Conservation (phyloP, 179 eudicot species). For the Nepenthes alata region DNA sequence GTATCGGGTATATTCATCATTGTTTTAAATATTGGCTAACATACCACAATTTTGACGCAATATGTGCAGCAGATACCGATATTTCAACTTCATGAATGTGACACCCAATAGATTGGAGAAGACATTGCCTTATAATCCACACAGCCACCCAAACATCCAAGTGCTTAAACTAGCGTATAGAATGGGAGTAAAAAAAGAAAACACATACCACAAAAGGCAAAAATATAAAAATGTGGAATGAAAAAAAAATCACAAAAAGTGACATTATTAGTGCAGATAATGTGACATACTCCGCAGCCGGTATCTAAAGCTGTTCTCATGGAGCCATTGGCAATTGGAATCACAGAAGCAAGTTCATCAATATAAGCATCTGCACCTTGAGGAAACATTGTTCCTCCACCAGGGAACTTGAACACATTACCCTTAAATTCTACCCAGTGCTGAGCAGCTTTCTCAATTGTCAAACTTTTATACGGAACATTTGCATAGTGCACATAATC, state of each 20-base stretch:
- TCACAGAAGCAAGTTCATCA: slow-evolving; percentile 58
- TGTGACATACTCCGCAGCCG: slow-evolving; percentile 63
- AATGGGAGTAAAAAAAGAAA: slow-evolving; percentile 36
- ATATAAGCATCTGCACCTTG: slow-evolving; percentile 74
- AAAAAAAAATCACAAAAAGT: slow-evolving; percentile 24
- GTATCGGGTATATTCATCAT: too few relatives aligned
- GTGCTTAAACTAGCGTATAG: too few relatives aligned
- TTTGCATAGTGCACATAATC: slow-evolving; percentile 42
- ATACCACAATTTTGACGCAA: too few relatives aligned
- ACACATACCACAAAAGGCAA: slow-evolving; percentile 31
- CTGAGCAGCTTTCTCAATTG: slow-evolving; percentile 47
- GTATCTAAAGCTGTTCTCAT: slow-evolving; percentile 82
- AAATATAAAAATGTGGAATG: slow-evolving; percentile 47
- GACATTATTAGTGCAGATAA: background rate
- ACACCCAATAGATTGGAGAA: too few relatives aligned
- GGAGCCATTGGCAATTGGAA: slow-evolving; percentile 61
- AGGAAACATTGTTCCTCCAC: slow-evolving; percentile 86
- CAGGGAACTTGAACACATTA: slow-evolving; percentile 66
- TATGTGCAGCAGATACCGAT: too few relatives aligned
- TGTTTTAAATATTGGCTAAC: too few relatives aligned
- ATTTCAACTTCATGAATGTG: too few relatives aligned
- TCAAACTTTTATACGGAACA: slow-evolving; percentile 49
- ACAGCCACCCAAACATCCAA: too few relatives aligned
- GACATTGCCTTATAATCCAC: too few relatives aligned
- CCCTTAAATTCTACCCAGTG: slow-evolving; percentile 56